A percentile compares a stretch with the other conserved stretches of the same genome.
These are phyloP conservation scores for Phytophthora cactorum DNA, from an alignment of 352 stramenopile genomes.

Conservation along the genomic window DNA sequence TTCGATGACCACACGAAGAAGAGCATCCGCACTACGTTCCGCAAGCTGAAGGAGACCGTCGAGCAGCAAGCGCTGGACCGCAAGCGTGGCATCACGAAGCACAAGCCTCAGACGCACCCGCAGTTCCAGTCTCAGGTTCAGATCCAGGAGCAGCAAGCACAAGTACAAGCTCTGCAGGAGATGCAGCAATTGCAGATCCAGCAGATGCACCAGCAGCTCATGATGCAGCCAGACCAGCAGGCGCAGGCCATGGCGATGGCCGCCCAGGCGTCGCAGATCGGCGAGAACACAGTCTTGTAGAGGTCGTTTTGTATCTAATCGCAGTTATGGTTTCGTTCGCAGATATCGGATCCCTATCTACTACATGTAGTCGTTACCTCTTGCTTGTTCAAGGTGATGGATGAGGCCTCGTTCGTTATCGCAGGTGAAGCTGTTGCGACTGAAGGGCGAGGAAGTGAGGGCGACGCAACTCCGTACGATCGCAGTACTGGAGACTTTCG, in stretches of 20 bases:
- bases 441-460: not conserved
- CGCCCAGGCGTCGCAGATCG: conserved; percentile 30
- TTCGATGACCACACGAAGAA: conserved; percentile 69
- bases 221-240: conserved; percentile 36
- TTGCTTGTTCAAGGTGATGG: not conserved
- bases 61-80: conserved; percentile 43
- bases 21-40: conserved; percentile 60
- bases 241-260: conserved; percentile 30
- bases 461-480: conserved; percentile 18
- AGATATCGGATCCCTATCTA: not conserved
- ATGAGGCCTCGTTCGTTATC: conserved; percentile 1
- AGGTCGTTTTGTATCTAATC: conserved; percentile 6
- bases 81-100: conserved; percentile 38
- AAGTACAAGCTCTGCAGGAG: conserved; percentile 31
- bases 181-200: conserved; percentile 37
- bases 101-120: conserved; percentile 17
- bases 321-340: conserved; percentile 24
- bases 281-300: conserved; percentile 40
- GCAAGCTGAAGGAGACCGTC: conserved; percentile 51
- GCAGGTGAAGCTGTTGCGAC: conserved; percentile 1
- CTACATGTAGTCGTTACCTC: conserved; percentile 14
- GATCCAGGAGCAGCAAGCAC: conserved; percentile 30
- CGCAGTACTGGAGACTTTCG: conserved; percentile 24
- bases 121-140: conserved; percentile 15
- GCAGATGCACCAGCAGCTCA: conserved; percentile 39